phyloP scores from a whole-genome alignment of 106 monocot species.

The Allium sativum region DNA sequence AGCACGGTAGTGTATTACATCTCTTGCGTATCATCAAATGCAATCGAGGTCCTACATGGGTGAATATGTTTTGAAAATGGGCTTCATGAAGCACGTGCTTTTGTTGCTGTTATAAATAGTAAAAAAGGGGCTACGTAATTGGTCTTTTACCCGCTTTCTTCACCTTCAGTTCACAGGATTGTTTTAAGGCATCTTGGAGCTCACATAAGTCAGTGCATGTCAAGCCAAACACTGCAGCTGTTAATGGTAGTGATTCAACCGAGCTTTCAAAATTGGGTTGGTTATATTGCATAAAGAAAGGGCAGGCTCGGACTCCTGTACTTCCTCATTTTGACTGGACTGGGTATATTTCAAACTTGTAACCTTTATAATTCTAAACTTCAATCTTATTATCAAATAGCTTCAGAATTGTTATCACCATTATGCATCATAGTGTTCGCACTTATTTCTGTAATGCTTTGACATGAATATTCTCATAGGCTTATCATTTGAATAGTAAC shows the following conservation, averaged over 20 bases:
- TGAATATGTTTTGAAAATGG: too few relatives aligned
- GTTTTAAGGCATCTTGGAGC: constrained; percentile 89
- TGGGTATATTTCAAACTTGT: constrained; percentile 47
- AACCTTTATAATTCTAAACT: background rate
- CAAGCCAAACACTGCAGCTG: constrained; percentile 24
- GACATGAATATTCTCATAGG: too few relatives aligned
- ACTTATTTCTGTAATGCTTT: too few relatives aligned
- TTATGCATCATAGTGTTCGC: too few relatives aligned
- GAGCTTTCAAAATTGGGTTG: constrained; percentile 43
- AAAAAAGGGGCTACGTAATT: background rate
- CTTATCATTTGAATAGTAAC: too few relatives aligned
- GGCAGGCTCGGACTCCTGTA: constrained; percentile 46
- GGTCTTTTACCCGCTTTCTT: background rate
- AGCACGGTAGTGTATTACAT: too few relatives aligned
- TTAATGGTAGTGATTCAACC: constrained; percentile 3
- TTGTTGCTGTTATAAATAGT: background rate
- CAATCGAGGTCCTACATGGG: too few relatives aligned
- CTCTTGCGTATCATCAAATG: too few relatives aligned
- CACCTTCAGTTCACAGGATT: constrained; percentile 72
- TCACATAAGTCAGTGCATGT: constrained; percentile 72
- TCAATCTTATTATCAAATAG: background rate
- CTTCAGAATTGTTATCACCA: background rate
- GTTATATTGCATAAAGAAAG: constrained; percentile 88
- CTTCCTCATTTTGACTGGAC: constrained; percentile 92
- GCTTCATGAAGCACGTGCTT: background rate